phyloP scores from a whole-genome alignment of 2,329 filamentous ascomycete genomes.

The Colletotrichum tropicicola region DNA sequence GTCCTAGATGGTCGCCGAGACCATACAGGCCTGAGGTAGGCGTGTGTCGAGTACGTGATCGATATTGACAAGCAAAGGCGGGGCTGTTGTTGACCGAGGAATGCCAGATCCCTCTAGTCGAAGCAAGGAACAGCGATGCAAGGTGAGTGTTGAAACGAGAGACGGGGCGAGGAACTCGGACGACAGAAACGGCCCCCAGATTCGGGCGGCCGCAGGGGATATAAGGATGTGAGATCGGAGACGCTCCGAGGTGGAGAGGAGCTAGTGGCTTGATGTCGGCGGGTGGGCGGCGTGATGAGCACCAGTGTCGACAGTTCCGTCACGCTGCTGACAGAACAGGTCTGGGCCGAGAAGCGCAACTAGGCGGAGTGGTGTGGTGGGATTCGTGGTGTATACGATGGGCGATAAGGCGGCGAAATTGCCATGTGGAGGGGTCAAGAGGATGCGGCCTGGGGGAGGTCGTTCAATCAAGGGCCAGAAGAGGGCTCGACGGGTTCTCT shows the following conservation, averaged over 20 bases:
- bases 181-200: not conserved
- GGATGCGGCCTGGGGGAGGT: slow-evolving; percentile 16
- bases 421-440: slow-evolving; percentile 38
- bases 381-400: slow-evolving; percentile 17
- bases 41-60: not conserved
- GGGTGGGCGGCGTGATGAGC: slow-evolving; percentile 15
- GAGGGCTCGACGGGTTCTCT: slow-evolving; percentile 26
- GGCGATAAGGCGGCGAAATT: slow-evolving; percentile 37
- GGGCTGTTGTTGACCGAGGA: slow-evolving; percentile 26
- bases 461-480: slow-evolving; percentile 35
- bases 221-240: slow-evolving; percentile 33
- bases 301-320: slow-evolving; percentile 12
- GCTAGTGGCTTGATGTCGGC: slow-evolving; percentile 20
- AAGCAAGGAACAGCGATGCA: slow-evolving; percentile 14
- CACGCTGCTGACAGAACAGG: slow-evolving; percentile 25
- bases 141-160: slow-evolving; percentile 27
- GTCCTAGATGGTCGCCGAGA: not conserved
- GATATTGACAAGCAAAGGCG: slow-evolving; percentile 5
- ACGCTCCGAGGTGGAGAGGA: slow-evolving; percentile 11
- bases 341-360: not conserved
- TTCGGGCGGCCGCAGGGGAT: slow-evolving; percentile 25
- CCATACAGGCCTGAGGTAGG: not conserved
- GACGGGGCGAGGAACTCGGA: slow-evolving; percentile 20
- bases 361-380: slow-evolving; percentile 10
- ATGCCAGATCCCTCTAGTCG: slow-evolving; percentile 36